A percentile compares a stretch with the other conserved stretches of the same genome.
phyloP scores from a whole-genome alignment of 805 yeast genomes.

The Metschnikowia proteae region DNA sequence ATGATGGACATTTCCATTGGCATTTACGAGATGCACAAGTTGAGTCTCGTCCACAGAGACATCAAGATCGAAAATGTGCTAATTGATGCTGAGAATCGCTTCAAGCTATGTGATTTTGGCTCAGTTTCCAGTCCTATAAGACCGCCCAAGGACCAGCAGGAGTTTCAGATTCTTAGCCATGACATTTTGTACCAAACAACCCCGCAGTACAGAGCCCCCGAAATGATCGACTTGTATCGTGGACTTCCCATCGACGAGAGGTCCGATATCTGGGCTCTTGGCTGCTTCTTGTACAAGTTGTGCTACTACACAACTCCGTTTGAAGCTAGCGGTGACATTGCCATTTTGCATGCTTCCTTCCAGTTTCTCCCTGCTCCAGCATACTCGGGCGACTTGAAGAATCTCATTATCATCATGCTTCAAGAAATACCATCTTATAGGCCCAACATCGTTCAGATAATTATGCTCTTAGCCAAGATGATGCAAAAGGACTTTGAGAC shows the following conservation, averaged over 20 bases:
- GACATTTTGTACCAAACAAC: conserved; percentile 90
- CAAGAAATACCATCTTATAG: conserved; percentile 79
- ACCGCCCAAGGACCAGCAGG: conserved; percentile 72
- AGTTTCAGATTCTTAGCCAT: conserved; percentile 71
- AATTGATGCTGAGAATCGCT: conserved; percentile 63
- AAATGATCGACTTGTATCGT: conserved; percentile 86
- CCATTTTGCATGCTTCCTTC: conserved; percentile 79
- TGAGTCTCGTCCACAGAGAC: conserved; percentile 83
- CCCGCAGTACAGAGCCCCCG: conserved; percentile 93
- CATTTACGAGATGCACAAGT: conserved; percentile 77
- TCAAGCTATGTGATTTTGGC: conserved; percentile 92
- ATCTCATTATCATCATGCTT: conserved; percentile 71
- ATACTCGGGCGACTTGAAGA: conserved; percentile 68
- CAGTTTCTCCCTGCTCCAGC: conserved; percentile 68
- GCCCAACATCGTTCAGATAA: conserved; percentile 83
- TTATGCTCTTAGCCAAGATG: conserved; percentile 58
- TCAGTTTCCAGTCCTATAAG: conserved; percentile 67
- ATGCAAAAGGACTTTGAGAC: conserved; percentile 32
- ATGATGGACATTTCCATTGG: conserved; percentile 80
- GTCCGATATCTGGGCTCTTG: conserved; percentile 95
- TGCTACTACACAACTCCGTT: conserved; percentile 95
- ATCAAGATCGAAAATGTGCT: conserved; percentile 92
- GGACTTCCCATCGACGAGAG: conserved; percentile 86
- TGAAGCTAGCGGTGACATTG: conserved; percentile 82
- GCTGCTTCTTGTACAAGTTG: conserved; percentile 83